Base-by-base conservation (phyloP, 768 basidiomycete species). In the Lactarius akahatsu region DNA sequence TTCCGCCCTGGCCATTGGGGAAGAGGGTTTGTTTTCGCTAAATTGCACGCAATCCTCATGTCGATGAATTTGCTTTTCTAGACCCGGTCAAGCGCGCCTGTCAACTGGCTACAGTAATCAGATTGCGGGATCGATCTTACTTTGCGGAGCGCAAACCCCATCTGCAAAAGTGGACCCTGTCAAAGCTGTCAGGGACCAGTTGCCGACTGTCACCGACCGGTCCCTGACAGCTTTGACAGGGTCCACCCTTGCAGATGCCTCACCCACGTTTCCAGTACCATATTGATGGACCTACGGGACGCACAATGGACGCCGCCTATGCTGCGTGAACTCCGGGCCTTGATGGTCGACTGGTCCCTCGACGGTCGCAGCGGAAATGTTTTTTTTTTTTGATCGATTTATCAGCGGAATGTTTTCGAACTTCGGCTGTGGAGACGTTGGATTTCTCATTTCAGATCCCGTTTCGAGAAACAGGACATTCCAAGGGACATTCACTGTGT, bases 261-360 rank as follows among this genome's bases (percentile, higher is more conserved):
- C 7, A 45, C 63, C 20, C 63, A 59, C 26, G 56, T 58, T 6
- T 58, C 45, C 36, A 45, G 57, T 16, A 58, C 63, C 20, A 32
- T 64, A 6, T 23, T 59, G 13, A 13, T 45, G 15, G 63, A 64
- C 43, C 52, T 64, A 10, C 63, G 57, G 28, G 56, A 58, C 28
- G 26, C 32, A 15, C 41, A 59, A 10, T 64, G 63, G 63, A 64
- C 63, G 20, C 45, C 63, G 6, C 20, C 34, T n/a, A 58, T 64
- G 56, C 56, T 64, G 23, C 57, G 57, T 6, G 63, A 64, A n/a
- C 63, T 64, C 57, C 63, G 63, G 23, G 63, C 63, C 9, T 58
- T 57, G 26, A 64, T 64, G 63, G 63, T 47, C 16, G 34, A 32
- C 23, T 62, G 61, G 63, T 45, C 40, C 9, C 41, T 58, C 26